A percentile compares a stretch with the other conserved stretches of the same genome.
Conservation (phyloP, 73 alveolate genomes). For the Paramecium pentaurelia region DNA sequence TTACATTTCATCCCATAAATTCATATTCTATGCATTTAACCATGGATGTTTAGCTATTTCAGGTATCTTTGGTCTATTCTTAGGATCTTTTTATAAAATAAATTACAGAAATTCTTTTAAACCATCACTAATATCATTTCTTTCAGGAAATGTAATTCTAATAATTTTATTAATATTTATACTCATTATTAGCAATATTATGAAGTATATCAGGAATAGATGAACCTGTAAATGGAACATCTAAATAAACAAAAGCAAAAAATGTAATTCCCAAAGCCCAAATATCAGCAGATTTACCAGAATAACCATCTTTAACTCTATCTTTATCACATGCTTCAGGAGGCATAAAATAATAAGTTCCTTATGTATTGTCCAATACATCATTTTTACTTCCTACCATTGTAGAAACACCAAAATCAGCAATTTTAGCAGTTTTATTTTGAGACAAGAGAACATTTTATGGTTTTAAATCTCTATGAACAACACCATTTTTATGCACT, state of each 20-base stretch:
- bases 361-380: slow-evolving; percentile 80
- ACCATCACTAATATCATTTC: slow-evolving; percentile 71
- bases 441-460: slow-evolving; percentile 88
- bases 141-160: slow-evolving; percentile 69
- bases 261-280: slow-evolving; percentile 96
- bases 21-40: slow-evolving; percentile 20
- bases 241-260: slow-evolving; percentile 81
- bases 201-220: slow-evolving; percentile 80
- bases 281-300: slow-evolving; percentile 95
- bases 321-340: slow-evolving; percentile 91
- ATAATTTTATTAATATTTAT: background rate
- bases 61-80: slow-evolving; percentile 61
- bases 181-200: slow-evolving; percentile 55
- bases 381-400: slow-evolving; percentile 69
- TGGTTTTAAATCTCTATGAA: slow-evolving; percentile 97
- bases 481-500: slow-evolving; percentile 87
- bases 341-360: slow-evolving; percentile 96
- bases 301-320: slow-evolving; percentile 63
- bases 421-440: slow-evolving; percentile 79
- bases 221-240: slow-evolving; percentile 87
- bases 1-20: slow-evolving; percentile 52
- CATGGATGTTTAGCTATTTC: slow-evolving; percentile 39
- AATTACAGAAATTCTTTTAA: slow-evolving; percentile 65
- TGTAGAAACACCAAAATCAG: slow-evolving; percentile 90
- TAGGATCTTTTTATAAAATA: slow-evolving; percentile 86